Conservation (phyloP, 2,329 filamentous ascomycete genomes). For the Aureobasidium leucospermi region DNA sequence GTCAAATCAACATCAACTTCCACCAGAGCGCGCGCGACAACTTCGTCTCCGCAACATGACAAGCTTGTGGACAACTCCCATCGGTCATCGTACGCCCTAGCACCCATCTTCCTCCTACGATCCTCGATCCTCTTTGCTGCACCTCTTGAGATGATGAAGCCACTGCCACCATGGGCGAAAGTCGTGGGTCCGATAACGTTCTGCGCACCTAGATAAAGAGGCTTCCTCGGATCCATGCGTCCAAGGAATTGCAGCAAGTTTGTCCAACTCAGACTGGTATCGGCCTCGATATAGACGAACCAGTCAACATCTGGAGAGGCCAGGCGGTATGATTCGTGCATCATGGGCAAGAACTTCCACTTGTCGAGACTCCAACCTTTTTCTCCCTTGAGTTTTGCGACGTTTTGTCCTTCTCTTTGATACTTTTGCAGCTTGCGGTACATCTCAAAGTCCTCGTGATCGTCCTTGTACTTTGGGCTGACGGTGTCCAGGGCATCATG, state of each 20-base stretch:
- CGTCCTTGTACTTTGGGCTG: constrained; percentile 20
- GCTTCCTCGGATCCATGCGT: constrained; percentile 39
- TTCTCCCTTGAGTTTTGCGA: constrained; percentile 24
- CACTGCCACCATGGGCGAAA: constrained; percentile 44
- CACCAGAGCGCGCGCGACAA: constrained; percentile 42
- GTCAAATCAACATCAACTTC: constrained; percentile 39
- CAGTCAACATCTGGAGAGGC: constrained; percentile 43
- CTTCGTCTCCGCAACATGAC: constrained; percentile 49
- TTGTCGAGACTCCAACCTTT: constrained; percentile 49
- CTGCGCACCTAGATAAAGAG: constrained; percentile 44
- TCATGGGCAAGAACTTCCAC: constrained; percentile 52
- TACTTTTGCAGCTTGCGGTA: constrained; percentile 27
- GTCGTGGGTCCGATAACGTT: constrained; percentile 25
- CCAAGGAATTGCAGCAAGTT: constrained; percentile 43
- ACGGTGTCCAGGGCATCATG: constrained; percentile 25
- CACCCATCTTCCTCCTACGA: constrained; percentile 4
- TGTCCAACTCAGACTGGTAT: constrained; percentile 44
- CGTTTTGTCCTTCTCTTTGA: constrained; percentile 25
- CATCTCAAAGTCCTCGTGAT: constrained; percentile 28
- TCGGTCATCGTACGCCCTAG: constrained; percentile 22
- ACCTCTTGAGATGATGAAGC: constrained; percentile 39
- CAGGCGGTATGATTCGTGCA: constrained; percentile 43
- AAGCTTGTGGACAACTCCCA: constrained; percentile 36
- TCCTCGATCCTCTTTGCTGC: constrained; percentile 21
- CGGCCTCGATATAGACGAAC: constrained; percentile 52